These are phyloP conservation scores for Alternaria arborescens DNA, from an alignment of 2,329 filamentous ascomycete species.

Conservation along the genomic window DNA sequence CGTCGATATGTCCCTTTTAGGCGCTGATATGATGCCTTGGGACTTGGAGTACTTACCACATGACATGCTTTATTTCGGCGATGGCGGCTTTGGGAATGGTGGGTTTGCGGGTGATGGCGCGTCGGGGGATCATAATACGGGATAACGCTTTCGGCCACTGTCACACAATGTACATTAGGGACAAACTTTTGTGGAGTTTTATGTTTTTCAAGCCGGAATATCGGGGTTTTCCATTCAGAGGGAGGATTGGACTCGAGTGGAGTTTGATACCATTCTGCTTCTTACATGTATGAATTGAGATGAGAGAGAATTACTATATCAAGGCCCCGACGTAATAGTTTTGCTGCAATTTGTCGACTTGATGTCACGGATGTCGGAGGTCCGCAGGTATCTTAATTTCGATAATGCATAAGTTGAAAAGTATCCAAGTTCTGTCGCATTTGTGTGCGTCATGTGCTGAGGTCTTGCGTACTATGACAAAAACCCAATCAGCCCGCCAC, in stretches of 20 bases:
- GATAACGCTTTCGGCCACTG: background rate
- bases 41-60: slow-evolving; percentile 73
- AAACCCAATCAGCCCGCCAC: no score
- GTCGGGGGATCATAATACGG: background rate
- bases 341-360: background rate
- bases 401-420: background rate
- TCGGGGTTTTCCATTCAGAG: background rate
- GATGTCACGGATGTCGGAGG: background rate
- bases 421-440: no score
- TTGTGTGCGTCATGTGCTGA: no score
- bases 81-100: slow-evolving; percentile 20
- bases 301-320: background rate
- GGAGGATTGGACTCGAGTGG: background rate
- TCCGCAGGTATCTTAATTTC: background rate
- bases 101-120: slow-evolving; percentile 10
- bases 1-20: slow-evolving; percentile 75
- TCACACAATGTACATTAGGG: background rate
- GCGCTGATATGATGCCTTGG: slow-evolving; percentile 77
- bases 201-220: background rate
- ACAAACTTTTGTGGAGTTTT: background rate
- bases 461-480: no score
- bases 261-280: background rate
- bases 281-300: background rate
- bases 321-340: background rate
- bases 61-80: slow-evolving; percentile 63